A percentile compares a stretch with the other conserved stretches of the same genome.
Evolutionary conservation across 2,329 filamentous ascomycete genomes (phyloP).

Genomic region (Tolypocladium cylindrosporum): DNA sequence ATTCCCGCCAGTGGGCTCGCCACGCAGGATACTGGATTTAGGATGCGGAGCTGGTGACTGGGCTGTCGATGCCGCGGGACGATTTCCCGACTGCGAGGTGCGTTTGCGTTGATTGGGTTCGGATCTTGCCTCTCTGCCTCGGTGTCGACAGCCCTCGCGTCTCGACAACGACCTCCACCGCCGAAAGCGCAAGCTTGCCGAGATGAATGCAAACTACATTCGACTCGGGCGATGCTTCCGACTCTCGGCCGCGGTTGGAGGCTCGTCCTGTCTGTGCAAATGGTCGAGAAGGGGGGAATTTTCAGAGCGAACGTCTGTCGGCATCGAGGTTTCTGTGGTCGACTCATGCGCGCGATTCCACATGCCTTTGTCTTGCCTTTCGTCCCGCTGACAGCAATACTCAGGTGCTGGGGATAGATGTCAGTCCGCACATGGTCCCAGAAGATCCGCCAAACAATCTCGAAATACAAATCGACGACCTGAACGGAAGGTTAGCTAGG

Average conservation of each 20-base stretch:
- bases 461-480: slow-evolving; percentile 61
- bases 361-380: background rate
- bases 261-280: background rate
- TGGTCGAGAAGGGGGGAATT: background rate
- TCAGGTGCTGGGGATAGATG: slow-evolving; percentile 64
- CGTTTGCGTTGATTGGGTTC: slow-evolving; percentile 9
- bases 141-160: background rate
- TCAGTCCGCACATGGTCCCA: slow-evolving; percentile 59
- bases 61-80: slow-evolving; percentile 58
- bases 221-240: background rate
- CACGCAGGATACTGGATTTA: slow-evolving; percentile 57
- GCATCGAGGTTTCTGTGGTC: background rate
- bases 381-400: background rate
- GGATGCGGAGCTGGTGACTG: slow-evolving; percentile 63
- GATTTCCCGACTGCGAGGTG: slow-evolving; percentile 56
- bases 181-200: background rate
- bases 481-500: slow-evolving; percentile 48
- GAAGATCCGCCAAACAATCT: slow-evolving; percentile 56
- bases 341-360: background rate
- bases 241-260: background rate
- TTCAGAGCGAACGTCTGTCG: background rate
- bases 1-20: slow-evolving; percentile 54
- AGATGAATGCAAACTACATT: background rate
- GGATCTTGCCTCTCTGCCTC: background rate
- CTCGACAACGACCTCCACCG: background rate